These are phyloP conservation scores for Lachancea thermotolerans DNA, from an alignment of 805 yeast species.

Conservation along the genomic window DNA sequence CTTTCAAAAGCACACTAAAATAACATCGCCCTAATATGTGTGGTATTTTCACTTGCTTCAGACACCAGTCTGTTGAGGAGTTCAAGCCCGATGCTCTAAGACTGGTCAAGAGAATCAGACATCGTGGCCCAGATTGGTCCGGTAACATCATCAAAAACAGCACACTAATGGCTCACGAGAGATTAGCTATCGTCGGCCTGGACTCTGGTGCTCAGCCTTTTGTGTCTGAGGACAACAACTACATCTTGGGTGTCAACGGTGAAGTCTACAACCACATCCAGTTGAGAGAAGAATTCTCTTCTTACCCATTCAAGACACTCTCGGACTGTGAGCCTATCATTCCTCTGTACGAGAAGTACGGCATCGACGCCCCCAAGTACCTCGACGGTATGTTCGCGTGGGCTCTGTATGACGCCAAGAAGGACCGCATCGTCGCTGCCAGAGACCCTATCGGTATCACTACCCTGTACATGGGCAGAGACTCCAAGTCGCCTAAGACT, in stretches of 20 bases:
- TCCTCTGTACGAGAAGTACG: constrained; percentile 84
- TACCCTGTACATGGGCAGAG: constrained; percentile 90
- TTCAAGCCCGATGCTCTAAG: constrained; percentile 87
- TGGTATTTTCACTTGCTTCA: constrained; percentile 94
- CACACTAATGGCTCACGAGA: constrained; percentile 87
- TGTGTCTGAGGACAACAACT: constrained; percentile 66
- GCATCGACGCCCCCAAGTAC: constrained; percentile 80
- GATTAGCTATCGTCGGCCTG: constrained; percentile 94
- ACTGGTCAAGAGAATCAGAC: constrained; percentile 88
- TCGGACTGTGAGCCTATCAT: constrained; percentile 97
- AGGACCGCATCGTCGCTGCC: constrained; percentile 90
- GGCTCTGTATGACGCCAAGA: constrained; percentile 76
- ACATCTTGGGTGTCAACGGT: constrained; percentile 85
- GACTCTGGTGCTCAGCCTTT: constrained; percentile 99
- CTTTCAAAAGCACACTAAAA: not conserved
- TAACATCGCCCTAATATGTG: constrained; percentile 51
- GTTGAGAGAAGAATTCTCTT: constrained; percentile 66
- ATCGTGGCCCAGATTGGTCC: constrained; percentile 99
- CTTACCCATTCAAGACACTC: constrained; percentile 74
- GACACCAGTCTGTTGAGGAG: constrained; percentile 67
- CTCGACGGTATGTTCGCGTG: constrained; percentile 98
- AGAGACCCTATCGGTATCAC: constrained; percentile 98
- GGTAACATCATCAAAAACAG: constrained; percentile 77
- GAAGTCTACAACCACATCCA: constrained; percentile 96
- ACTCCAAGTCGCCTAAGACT: constrained; percentile 58